Evolutionary conservation across 768 basidiomycete species (phyloP).

Genomic region (Pleurotus djamor): DNA sequence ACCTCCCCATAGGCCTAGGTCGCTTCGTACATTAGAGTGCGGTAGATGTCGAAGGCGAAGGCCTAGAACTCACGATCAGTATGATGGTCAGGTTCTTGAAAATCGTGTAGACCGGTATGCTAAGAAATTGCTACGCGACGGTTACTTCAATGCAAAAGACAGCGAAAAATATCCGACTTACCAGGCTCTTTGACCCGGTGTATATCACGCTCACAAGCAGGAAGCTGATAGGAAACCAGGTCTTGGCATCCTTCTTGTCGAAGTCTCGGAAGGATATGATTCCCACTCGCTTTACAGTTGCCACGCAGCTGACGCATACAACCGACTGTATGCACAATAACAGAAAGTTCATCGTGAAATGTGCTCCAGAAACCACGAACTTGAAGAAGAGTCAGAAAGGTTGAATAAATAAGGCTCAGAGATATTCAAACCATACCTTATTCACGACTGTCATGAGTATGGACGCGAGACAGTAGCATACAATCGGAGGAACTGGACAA

Average conservation of each 20-base stretch:
- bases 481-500: conserved; percentile 68
- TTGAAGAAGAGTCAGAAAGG: conserved; percentile 22
- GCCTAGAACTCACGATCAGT: conserved; percentile 68
- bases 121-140: conserved; percentile 83
- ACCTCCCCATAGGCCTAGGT: conserved; percentile 94
- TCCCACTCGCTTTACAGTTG: conserved; percentile 66
- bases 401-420: neutral
- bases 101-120: conserved; percentile 97
- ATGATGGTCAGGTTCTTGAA: conserved; percentile 99
- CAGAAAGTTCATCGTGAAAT: conserved; percentile 98
- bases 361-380: conserved; percentile 91
- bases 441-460: conserved; percentile 98
- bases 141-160: neutral
- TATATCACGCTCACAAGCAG: conserved; percentile 94
- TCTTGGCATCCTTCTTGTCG: conserved; percentile 78
- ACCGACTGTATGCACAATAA: conserved; percentile 87
- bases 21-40: neutral
- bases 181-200: conserved; percentile 95
- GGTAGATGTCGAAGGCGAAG: neutral
- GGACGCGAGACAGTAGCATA: conserved; percentile 89
- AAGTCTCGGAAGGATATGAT: conserved; percentile 86
- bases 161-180: conserved; percentile 36
- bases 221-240: conserved; percentile 94
- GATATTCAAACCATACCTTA: conserved; percentile 56
- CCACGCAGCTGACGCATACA: conserved; percentile 83